These are phyloP conservation scores for Saccharomyces hybrid DNA, from an alignment of 1,139 yeast genomes.

Conservation along the genomic window DNA sequence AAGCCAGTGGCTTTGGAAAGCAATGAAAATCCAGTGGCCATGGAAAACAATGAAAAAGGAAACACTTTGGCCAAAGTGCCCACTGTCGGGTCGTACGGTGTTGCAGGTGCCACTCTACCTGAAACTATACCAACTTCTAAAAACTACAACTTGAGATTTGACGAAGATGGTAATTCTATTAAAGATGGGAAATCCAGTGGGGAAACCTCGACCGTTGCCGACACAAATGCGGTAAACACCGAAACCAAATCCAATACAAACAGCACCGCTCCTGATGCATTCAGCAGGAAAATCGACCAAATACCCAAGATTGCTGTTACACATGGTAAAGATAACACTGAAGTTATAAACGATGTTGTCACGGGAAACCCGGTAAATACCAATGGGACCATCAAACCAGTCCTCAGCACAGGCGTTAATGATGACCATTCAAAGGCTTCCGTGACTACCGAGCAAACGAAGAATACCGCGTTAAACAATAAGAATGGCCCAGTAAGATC, in stretches of 20 bases:
- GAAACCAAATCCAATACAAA: not conserved
- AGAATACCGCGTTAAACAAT: not conserved
- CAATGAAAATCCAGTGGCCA: not conserved
- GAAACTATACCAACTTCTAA: slow-evolving; percentile 31
- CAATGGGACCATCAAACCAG: not conserved
- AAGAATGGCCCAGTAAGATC: slow-evolving; percentile 2
- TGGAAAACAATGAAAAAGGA: not conserved
- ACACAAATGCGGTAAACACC: not conserved
- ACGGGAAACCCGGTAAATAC: not conserved
- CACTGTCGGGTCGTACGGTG: slow-evolving; percentile 11
- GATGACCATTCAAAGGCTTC: not conserved
- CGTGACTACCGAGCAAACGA: not conserved
- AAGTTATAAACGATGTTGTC: not conserved
- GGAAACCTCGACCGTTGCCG: slow-evolving; percentile 4
- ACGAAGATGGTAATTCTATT: slow-evolving; percentile 12
- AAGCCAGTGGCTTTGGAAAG: not conserved
- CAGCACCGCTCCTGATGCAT: not conserved
- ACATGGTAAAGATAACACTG: not conserved
- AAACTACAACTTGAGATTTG: slow-evolving; percentile 25
- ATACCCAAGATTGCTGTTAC: not conserved
- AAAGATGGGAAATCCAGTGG: not conserved
- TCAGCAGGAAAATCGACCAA: not conserved
- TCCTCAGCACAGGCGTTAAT: not conserved
- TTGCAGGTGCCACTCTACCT: slow-evolving; percentile 34
- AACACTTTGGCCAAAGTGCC: not conserved